phyloP scores from a whole-genome alignment of 2,329 filamentous ascomycete genomes.

The Ilyonectria robusta region DNA sequence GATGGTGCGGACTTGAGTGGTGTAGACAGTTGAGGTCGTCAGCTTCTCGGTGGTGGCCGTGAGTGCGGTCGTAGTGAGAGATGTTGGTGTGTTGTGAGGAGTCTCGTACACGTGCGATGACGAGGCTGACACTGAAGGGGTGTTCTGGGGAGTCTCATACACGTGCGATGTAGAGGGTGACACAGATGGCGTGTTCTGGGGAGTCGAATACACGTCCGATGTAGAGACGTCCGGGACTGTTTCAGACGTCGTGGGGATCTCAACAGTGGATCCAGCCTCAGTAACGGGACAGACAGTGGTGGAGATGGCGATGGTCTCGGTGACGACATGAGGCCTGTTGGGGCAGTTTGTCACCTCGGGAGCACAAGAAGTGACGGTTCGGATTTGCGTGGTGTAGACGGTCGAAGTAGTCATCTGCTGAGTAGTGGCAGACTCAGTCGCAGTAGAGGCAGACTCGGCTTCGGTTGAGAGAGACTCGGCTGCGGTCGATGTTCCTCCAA shows the following conservation, averaged over 20 bases:
- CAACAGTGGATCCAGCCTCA: conserved; percentile 19
- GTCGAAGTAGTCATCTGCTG: conserved; percentile 40
- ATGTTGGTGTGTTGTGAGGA: neutral
- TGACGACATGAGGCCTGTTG: neutral
- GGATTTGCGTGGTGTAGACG: conserved; percentile 41
- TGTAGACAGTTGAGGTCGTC: conserved; percentile 53
- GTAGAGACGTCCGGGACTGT: conserved; percentile 4
- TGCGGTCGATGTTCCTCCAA: neutral
- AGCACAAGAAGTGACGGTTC: conserved; percentile 40
- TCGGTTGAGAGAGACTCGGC: neutral
- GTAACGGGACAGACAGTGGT: conserved; percentile 44
- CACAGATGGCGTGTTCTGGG: neutral
- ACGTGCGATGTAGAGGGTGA: neutral
- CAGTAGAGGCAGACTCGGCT: neutral
- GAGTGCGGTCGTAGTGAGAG: neutral
- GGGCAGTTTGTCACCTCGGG: conserved; percentile 42
- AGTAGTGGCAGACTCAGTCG: conserved; percentile 1
- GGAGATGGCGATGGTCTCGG: conserved; percentile 42
- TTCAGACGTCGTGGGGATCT: neutral
- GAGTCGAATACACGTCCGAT: conserved; percentile 2
- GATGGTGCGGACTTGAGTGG: conserved; percentile 47
- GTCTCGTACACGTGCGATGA: conserved; percentile 6
- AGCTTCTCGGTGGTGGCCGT: conserved; percentile 27
- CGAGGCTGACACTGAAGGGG: neutral
- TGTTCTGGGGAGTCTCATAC: too few species aligned